Base-by-base conservation (phyloP, 495 filamentous ascomycete species). In the Xanthoparmelia taractica region DNA sequence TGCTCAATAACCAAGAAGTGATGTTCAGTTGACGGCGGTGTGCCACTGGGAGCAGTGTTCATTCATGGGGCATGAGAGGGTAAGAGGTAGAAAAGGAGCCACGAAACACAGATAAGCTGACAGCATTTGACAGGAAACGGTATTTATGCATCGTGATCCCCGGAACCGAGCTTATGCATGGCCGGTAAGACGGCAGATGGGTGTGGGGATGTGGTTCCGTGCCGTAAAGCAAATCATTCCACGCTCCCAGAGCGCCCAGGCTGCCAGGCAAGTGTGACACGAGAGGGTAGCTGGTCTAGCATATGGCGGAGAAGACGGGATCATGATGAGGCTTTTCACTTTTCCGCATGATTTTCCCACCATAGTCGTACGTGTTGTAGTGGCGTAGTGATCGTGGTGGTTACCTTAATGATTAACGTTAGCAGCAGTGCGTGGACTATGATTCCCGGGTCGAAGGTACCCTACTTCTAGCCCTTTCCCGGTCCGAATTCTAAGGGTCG, bases 171-270 rank as follows among this genome's bases (percentile, higher is more conserved):
- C 25, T 52, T 52, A 31, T 29, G 23, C 48, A 18, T 4, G 1
- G 50, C 48, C 25, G 15, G 48, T 52, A 7, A 29, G 48, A 29
- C 25, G 48, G 27, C 25, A 31, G 17, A 6, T 52, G 18, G 4
- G 23, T 48, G 23, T 18, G 13, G 48, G 10, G 31, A 52, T 13
- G 17, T 48, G 25, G 0, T 31, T 18, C 48, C 31, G 48, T 18
- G 48, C 59, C 10, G 43, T 36, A 54, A 38, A 33, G 59, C 47
- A 41, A n/a, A n/a, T n/a, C n/a, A n/a, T n/a, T n/a, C n/a, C n/a
- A n/a, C n/a, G n/a, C n/a, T n/a, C n/a, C n/a, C n/a, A n/a, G n/a
- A n/a, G n/a, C n/a, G n/a, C n/a, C 31, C 36, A 18, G 8, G 12
- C 40, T 61, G 36, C 27, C 25, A 56, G 47, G 36, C 36, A 13